phyloP scores from a whole-genome alignment of 371 early-diverging fungal species.

The Aphelidium insulamus region DNA sequence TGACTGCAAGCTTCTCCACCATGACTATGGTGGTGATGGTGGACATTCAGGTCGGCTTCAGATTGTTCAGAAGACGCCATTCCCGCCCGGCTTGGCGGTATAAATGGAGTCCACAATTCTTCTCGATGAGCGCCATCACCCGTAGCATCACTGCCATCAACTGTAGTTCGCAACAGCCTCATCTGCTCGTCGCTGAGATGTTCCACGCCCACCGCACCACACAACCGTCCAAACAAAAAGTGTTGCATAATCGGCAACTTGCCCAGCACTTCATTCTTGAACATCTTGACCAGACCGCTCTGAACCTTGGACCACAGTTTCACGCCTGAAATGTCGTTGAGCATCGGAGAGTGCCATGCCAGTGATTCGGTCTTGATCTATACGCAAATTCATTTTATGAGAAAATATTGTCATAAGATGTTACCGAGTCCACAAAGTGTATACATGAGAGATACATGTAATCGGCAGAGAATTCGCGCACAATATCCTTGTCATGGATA shows the following conservation, averaged over 20 bases:
- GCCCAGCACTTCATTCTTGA: conserved; percentile 80
- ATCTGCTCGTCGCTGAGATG: no score
- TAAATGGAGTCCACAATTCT: no score
- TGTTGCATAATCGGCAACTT: conserved; percentile 98
- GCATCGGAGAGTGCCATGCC: conserved; percentile 71
- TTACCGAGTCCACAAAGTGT: conserved; percentile 61
- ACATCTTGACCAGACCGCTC: conserved; percentile 93
- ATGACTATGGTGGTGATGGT: no score
- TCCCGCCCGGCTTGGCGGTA: no score
- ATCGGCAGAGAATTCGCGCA: conserved; percentile 52
- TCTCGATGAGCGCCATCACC: no score
- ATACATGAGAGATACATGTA: conserved; percentile 90
- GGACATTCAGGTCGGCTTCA: no score
- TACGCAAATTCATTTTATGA: neutral
- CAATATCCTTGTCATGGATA: conserved; percentile 54
- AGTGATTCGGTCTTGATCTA: conserved; percentile 2
- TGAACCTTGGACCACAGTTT: conserved; percentile 85
- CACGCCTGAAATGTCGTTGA: conserved; percentile 85
- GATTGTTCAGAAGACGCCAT: no score
- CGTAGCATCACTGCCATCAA: no score
- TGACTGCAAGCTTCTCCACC: no score
- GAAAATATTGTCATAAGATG: conserved; percentile 16
- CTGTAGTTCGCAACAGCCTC: no score
- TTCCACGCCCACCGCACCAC: no score
- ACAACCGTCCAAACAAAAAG: conserved; percentile 92